Evolutionary conservation across 2,329 filamentous ascomycete species (phyloP), one percentile per base, ranked within the genome.

Genomic region (Metarhizium album): DNA sequence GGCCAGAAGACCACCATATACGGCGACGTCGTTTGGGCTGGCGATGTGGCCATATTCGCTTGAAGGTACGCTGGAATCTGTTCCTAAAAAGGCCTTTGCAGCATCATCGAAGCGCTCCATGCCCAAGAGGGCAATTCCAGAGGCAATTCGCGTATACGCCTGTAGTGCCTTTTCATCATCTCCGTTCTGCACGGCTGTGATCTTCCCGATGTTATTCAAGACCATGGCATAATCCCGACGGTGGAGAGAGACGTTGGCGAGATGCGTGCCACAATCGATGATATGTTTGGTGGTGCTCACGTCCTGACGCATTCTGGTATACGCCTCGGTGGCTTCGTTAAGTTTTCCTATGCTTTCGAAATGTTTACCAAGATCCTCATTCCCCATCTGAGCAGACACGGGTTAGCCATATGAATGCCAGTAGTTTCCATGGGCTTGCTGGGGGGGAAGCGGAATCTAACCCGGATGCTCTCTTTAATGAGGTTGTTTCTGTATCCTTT

Each of bases 401-500:
- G 48, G 55, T 59, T 45, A 55, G 50, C 35, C 11, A 6, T 29
- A 27, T 29, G 9, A 42, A 6, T 46, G 22, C 29, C 46, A 18
- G 33, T 4, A 37, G 6, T 3, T n/a, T 20, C 14, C 27, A 43
- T 13, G 16, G 4, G 33, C 14, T 16, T 16, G 11, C 14, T 35
- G 7, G 33, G 33, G 33, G 11, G 14, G 13, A 16, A 8, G 16
- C 16, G 33, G 14, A 13, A 35, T 50, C 54, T 45, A 74, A 94
- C 90, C 58, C 90, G 73, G 61, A 97, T 95, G 70, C 90, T 96
- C 70, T 98, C 93, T 65, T 96, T 95, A 60, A 98, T 90, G 42
- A 97, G 71, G 61, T 97, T 98, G 64, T 96, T 95, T 70, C 93
- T 95, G 68, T 97, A 97, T 1, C 84, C 85, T 66, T 90, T 90